Evolutionary conservation across 176 grass and related monocot species (phyloP), one percentile per base, ranked within the genome.

Genomic region (Areca catechu): DNA sequence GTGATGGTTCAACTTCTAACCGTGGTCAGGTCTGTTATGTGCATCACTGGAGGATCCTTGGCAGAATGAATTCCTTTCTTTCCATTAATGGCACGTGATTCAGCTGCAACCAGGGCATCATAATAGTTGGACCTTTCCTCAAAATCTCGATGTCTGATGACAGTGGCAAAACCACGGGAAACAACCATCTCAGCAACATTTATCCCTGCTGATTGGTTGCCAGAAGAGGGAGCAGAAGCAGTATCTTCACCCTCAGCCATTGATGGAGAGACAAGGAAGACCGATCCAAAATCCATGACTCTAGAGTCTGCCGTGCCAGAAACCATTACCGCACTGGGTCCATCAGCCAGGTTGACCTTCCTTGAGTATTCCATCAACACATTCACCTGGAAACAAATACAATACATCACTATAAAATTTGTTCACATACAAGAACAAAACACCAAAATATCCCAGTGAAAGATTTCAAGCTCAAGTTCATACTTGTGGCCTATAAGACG

Each of bases 301-400:
- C 84, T 85, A 58, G 80, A 60, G 75, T 91, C 92, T 27, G 75
- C 72, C 0, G 20, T 23, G 50, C 60, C 80, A 15, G 75, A n/a
- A 51, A 72, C 61, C 2, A 77, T 69, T 16, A 27, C 73, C 19
- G 59, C 55, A 75, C 49, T 80, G 53, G 85, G 81, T 65, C 82
- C 87, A 66, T 91, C 83, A 48, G 73, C 14, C 17, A 72, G 66
- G 48, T 49, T 25, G 21, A 98, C 82, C 67, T 86, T 98, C 73
- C 93, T 77, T 68, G 93, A 89, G 49, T 98, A 98, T 61, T 98
- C 93, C 93, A 98, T 98, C 56, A 77, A 77, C 64, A 98, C 93
- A 29, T 76, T 80, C 19, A 92, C 93, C 93, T 98, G 56, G 18
- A 22, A 62, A 77, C 15, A 7, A 56, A 15, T 23, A 51, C 27